Evolutionary conservation across 2,329 filamentous ascomycete species (phyloP).

Genomic region (Epichloe elymi): DNA sequence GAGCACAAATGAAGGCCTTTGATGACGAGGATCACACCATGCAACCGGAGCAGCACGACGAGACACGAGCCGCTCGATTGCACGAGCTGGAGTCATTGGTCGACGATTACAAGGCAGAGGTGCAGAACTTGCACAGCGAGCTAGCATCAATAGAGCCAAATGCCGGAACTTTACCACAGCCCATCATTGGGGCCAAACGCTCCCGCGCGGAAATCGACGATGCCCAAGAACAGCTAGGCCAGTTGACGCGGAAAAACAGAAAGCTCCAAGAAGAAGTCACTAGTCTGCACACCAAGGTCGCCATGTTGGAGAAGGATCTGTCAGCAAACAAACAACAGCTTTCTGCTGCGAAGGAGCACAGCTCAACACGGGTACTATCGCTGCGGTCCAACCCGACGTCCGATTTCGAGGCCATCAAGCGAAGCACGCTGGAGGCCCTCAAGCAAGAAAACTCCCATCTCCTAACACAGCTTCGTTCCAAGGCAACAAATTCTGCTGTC

Average conservation of each 20-base stretch:
- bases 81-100: conserved; percentile 75
- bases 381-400: conserved; percentile 87
- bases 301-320: conserved; percentile 63
- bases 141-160: conserved; percentile 50
- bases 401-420: conserved; percentile 72
- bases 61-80: conserved; percentile 59
- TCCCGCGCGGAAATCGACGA: conserved; percentile 47
- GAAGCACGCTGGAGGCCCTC: conserved; percentile 62
- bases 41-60: conserved; percentile 66
- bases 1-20: conserved; percentile 79
- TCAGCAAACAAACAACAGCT: conserved; percentile 63
- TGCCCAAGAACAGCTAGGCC: conserved; percentile 60
- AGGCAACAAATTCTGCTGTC: conserved; percentile 26
- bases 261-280: conserved; percentile 69
- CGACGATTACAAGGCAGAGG: conserved; percentile 72
- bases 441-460: conserved; percentile 76
- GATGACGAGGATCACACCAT: conserved; percentile 82
- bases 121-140: conserved; percentile 61
- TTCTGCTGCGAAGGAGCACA: conserved; percentile 47
- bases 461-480: conserved; percentile 52
- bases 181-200: conserved; percentile 47
- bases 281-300: conserved; percentile 53
- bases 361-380: conserved; percentile 70
- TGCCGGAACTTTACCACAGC: conserved; percentile 18
- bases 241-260: conserved; percentile 77